A percentile compares a stretch with the other conserved stretches of the same genome.
Conservation (phyloP, 2,329 filamentous ascomycete species). For the Cadophora gregata region DNA sequence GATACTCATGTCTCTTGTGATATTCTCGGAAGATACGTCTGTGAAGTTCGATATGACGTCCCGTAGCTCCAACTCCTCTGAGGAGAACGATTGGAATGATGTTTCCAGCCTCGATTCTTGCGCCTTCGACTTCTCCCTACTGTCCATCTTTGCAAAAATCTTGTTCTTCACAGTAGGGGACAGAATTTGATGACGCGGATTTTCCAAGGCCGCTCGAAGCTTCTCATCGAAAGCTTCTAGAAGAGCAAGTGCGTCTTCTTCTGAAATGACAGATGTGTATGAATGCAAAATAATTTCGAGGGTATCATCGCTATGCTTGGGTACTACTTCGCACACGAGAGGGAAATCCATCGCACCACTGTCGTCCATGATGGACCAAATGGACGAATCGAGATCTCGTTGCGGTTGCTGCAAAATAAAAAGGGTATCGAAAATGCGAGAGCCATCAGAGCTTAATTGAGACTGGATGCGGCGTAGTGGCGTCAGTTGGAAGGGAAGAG, state of each 20-base stretch:
- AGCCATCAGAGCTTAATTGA: conserved; percentile 51
- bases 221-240: conserved; percentile 37
- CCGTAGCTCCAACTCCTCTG: conserved; percentile 50
- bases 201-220: conserved; percentile 35
- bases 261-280: conserved; percentile 51
- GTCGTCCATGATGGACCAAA: conserved; percentile 65
- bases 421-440: conserved; percentile 77
- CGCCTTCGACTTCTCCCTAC: neutral
- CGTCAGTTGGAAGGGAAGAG: conserved; percentile 74
- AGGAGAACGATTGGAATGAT: conserved; percentile 28
- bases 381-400: conserved; percentile 57
- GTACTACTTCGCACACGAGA: conserved; percentile 76
- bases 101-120: neutral
- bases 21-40: conserved; percentile 52
- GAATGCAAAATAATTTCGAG: conserved; percentile 69
- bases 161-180: conserved; percentile 31
- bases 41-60: conserved; percentile 59
- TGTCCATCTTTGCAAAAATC: conserved; percentile 30
- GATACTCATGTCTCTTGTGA: conserved; percentile 71
- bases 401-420: conserved; percentile 76
- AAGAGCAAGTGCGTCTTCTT: conserved; percentile 31
- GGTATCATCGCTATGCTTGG: conserved; percentile 56
- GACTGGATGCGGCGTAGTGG: conserved; percentile 74
- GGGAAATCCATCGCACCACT: conserved; percentile 75
- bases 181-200: conserved; percentile 41